Conservation (phyloP, 257 asterid species). For the Solanum clarkiae region DNA sequence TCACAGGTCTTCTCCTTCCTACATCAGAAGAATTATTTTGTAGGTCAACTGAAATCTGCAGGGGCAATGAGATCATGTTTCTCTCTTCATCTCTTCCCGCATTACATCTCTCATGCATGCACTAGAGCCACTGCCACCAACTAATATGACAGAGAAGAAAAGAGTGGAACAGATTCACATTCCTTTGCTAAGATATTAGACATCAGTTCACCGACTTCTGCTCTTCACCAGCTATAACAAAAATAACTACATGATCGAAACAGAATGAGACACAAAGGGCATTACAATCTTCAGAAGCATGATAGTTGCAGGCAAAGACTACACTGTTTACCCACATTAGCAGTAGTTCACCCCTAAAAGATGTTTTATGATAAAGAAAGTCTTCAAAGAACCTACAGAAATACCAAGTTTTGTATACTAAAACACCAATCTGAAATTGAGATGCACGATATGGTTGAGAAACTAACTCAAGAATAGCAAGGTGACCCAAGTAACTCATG, state of each 20-base stretch:
- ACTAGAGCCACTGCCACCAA: not conserved
- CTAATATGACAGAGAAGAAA: not conserved
- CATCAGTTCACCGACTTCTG: not conserved
- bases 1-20: not conserved
- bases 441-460: not conserved
- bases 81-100: not conserved
- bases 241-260: not conserved
- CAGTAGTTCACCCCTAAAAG: not conserved
- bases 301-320: not conserved
- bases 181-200: not conserved
- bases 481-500: not conserved
- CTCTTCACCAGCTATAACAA: not conserved
- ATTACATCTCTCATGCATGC: not conserved
- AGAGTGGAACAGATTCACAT: not conserved
- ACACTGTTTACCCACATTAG: not conserved
- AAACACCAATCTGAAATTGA: not conserved
- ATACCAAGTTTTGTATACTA: not conserved
- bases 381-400: not conserved
- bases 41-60: not conserved
- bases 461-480: not conserved
- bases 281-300: not conserved
- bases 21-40: not conserved
- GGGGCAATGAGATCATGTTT: not conserved
- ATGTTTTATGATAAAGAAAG: not conserved
- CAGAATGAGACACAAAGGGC: not conserved